phyloP scores from a whole-genome alignment of 768 basidiomycete species.

The Dendrothele bispora region DNA sequence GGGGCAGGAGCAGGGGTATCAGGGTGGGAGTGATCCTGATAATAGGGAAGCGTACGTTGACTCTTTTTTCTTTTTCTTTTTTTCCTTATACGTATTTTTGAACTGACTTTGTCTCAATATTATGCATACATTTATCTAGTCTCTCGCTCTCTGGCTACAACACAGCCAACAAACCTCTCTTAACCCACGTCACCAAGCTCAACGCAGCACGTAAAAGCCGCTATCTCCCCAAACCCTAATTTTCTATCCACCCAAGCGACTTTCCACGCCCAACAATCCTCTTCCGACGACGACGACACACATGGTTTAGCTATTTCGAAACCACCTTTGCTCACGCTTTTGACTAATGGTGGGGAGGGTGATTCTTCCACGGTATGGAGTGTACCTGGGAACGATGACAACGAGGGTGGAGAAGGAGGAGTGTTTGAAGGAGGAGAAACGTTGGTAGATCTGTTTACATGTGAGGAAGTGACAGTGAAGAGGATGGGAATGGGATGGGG shows the following conservation, averaged over 20 bases:
- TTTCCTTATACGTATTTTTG: slow-evolving; percentile 1
- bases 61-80: background rate
- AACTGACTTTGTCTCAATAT: background rate
- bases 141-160: slow-evolving; percentile 61
- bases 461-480: slow-evolving; percentile 30
- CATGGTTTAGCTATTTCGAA: slow-evolving; percentile 51
- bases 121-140: slow-evolving; percentile 24
- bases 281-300: too few species aligned
- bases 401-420: too few species aligned
- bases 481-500: background rate
- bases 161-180: slow-evolving; percentile 45
- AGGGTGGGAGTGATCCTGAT: slow-evolving; percentile 54
- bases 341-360: slow-evolving; percentile 57
- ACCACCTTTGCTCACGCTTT: slow-evolving; percentile 52
- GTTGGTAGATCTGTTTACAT: slow-evolving; percentile 56
- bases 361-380: slow-evolving; percentile 21
- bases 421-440: slow-evolving; percentile 39
- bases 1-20: slow-evolving; percentile 69
- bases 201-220: slow-evolving; percentile 55
- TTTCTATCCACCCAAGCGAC: slow-evolving; percentile 48
- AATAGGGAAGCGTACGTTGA: slow-evolving; percentile 64
- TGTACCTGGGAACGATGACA: slow-evolving; percentile 14
- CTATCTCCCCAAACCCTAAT: slow-evolving; percentile 37
- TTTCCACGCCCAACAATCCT: slow-evolving; percentile 41
- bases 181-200: slow-evolving; percentile 44